These are phyloP conservation scores for Magnaporthales sp. DNA, from an alignment of 2,329 filamentous ascomycete genomes.

Conservation along the genomic window DNA sequence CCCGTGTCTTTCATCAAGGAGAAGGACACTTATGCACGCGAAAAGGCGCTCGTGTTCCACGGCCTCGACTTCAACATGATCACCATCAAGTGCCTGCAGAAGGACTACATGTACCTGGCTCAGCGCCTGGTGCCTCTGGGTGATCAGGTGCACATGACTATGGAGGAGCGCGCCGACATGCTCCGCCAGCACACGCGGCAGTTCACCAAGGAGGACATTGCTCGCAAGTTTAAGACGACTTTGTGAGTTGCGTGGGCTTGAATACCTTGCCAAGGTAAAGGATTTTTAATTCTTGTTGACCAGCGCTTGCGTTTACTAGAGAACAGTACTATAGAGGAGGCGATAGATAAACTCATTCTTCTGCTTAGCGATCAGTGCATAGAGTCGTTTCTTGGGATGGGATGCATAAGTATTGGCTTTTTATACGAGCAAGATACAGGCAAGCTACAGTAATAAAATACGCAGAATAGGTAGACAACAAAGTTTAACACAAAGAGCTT, in stretches of 20 bases:
- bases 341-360: not conserved
- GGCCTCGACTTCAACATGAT: conserved; percentile 77
- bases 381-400: not conserved
- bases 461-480: not conserved
- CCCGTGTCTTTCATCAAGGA: conserved; percentile 63
- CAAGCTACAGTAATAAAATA: not conserved
- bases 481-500: not conserved
- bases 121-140: conserved; percentile 66
- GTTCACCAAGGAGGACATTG: conserved; percentile 59
- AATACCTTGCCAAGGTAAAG: not conserved
- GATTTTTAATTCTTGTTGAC: not conserved
- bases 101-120: conserved; percentile 64
- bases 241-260: not conserved
- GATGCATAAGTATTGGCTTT: not conserved
- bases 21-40: conserved; percentile 56
- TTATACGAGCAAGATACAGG: not conserved
- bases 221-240: conserved; percentile 36
- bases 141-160: conserved; percentile 53
- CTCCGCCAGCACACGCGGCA: conserved; percentile 54
- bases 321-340: not conserved
- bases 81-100: conserved; percentile 59
- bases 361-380: not conserved
- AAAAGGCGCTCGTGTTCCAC: conserved; percentile 67
- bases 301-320: not conserved
- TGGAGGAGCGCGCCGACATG: conserved; percentile 55